Evolutionary conservation across 108 stramenopile genomes (phyloP).

Genomic region (Hondaea fermentalgiana): DNA sequence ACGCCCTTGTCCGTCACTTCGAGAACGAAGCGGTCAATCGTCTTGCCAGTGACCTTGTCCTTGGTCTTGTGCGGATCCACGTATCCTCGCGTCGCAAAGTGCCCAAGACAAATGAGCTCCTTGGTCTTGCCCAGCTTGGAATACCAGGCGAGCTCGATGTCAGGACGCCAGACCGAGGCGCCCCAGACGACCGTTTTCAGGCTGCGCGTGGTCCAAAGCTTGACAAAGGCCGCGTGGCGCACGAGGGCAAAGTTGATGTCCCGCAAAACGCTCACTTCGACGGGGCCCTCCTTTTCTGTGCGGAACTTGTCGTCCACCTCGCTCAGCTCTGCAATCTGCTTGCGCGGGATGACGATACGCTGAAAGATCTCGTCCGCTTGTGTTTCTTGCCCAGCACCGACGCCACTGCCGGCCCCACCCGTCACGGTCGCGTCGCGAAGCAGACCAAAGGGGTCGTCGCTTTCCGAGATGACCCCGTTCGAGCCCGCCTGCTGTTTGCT

Average conservation of each 20-base stretch:
- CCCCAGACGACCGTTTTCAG: conserved; percentile 13
- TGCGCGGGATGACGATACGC: neutral
- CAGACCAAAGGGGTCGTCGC: neutral
- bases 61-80: conserved; percentile 11
- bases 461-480: neutral
- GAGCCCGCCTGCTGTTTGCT: neutral
- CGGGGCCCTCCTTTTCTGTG: neutral
- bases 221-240: neutral
- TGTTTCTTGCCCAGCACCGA: neutral
- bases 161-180: neutral
- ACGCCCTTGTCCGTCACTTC: neutral
- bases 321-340: conserved; percentile 10
- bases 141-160: conserved; percentile 2
- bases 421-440: neutral
- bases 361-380: neutral
- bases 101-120: neutral
- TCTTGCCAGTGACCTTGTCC: conserved; percentile 12
- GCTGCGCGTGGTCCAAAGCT: conserved; percentile 15
- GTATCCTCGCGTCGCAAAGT: conserved; percentile 15
- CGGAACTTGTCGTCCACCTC: neutral
- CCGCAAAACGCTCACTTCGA: neutral
- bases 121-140: neutral
- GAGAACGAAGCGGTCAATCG: neutral
- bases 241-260: conserved; percentile 9
- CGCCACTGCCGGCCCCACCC: neutral